A percentile compares a stretch with the other conserved stretches of the same genome.
Conservation (phyloP, 1,139 yeast genomes). For the Magnusiomyces ingens region DNA sequence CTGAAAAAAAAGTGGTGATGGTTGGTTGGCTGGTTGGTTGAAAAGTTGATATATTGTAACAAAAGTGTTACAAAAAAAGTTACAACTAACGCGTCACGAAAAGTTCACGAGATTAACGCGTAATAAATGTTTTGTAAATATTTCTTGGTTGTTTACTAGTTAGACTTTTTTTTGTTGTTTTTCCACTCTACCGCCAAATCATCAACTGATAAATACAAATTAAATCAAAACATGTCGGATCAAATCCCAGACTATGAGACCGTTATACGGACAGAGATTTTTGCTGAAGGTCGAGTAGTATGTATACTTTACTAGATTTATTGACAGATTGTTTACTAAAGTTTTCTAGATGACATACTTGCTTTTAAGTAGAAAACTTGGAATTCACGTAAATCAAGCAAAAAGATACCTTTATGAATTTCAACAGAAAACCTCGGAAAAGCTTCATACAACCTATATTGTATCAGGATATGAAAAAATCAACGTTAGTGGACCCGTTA, state of each 20-base stretch:
- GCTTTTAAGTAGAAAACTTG: constrained; percentile 13
- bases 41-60: too few relatives aligned
- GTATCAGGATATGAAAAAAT: constrained; percentile 16
- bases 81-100: too few relatives aligned
- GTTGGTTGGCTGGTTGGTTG: too few relatives aligned
- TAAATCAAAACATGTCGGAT: too few relatives aligned
- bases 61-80: too few relatives aligned
- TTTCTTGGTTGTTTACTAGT: too few relatives aligned
- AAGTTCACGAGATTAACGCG: too few relatives aligned
- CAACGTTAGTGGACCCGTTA: constrained; percentile 3
- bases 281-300: constrained; percentile 14
- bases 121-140: too few relatives aligned
- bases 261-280: constrained; percentile 11
- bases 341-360: constrained; percentile 13
- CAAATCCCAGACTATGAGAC: constrained; percentile 9
- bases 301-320: background rate
- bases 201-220: too few relatives aligned
- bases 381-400: constrained; percentile 12
- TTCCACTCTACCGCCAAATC: too few relatives aligned
- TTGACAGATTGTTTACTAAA: background rate
- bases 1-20: too few relatives aligned
- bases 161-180: too few relatives aligned
- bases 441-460: constrained; percentile 22
- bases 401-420: constrained; percentile 19
- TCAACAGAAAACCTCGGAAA: constrained; percentile 13